Evolutionary conservation across 176 grass and related monocot species (phyloP), one percentile per base, ranked within the genome.

Genomic region (Musa troglodytarum): DNA sequence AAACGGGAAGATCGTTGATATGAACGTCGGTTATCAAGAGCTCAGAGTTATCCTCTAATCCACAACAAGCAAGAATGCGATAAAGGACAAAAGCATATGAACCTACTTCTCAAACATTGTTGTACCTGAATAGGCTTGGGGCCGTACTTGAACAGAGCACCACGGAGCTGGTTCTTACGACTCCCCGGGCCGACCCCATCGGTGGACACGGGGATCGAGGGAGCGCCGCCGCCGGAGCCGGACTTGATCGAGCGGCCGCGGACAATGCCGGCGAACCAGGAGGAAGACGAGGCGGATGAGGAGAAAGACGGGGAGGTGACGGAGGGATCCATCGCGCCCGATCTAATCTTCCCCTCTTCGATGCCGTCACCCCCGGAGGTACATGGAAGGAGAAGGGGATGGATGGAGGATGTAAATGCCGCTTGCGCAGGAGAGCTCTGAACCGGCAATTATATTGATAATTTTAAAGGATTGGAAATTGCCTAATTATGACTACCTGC

Each of bases 71-170:
- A 61, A 19, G 19, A 29, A 19, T 11, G 49, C 28, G 17, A 19
- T 8, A 13, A 50, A 70, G 19, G 68, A 70, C 43, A 43, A 6
- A 43, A 70, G 34, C 17, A 25, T 25, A 51, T 11, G 68, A 26
- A 21, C 68, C 49, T 50, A 70, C 28, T 50, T 50, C 29, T 11
- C 23, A 23, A 65, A 13, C 63, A 26, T 15, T 28, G 63, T 49
- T 8, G 50, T 80, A 94, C 95, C 95, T 99, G 95, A 66, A 82
- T 80, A 9, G 95, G 71, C 50, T 99, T 88, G 79, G 88, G 77
- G 8, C 95, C 95, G 76, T 99, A 99, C 91, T 94, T 94, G 84
- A 99, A 94, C 71, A 99, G 84, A 52, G 80, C 54, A 52, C 95
- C 95, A 20, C 64, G 83, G 25, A 94, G 81, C 50, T 90, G 83